phyloP scores from a whole-genome alignment of 805 yeast species.

The Candida stauntonica region DNA sequence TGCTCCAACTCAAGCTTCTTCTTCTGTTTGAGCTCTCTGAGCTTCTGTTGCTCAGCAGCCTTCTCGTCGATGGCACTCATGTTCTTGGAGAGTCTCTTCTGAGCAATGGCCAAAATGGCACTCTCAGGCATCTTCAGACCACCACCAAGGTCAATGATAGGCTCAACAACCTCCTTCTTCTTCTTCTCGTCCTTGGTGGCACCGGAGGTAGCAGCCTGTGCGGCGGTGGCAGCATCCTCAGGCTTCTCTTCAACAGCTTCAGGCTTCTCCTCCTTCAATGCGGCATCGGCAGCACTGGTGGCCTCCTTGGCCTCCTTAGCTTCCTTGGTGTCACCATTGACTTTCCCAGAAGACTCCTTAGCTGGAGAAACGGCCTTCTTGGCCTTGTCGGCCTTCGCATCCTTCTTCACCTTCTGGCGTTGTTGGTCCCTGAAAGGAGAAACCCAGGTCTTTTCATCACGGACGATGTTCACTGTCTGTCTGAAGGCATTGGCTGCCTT shows the following conservation, averaged over 20 bases:
- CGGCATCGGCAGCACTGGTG: slow-evolving; percentile 7
- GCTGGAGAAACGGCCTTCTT: not conserved
- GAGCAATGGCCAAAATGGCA: slow-evolving; percentile 25
- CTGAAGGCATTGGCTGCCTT: slow-evolving; percentile 16
- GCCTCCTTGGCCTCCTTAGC: slow-evolving; percentile 2
- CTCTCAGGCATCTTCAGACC: slow-evolving; percentile 28
- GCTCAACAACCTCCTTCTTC: slow-evolving; percentile 20
- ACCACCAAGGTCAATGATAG: slow-evolving; percentile 26
- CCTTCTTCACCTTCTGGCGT: slow-evolving; percentile 2
- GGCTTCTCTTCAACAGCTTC: not conserved
- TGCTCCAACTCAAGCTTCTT: slow-evolving; percentile 25
- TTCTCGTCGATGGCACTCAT: slow-evolving; percentile 20
- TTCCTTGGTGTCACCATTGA: not conserved
- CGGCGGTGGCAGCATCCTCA: slow-evolving; percentile 4
- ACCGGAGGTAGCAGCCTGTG: slow-evolving; percentile 3
- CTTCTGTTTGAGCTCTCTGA: slow-evolving; percentile 23
- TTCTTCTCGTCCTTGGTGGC: slow-evolving; percentile 4
- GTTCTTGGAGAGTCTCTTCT: slow-evolving; percentile 20
- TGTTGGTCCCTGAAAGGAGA: slow-evolving; percentile 27
- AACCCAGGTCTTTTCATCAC: slow-evolving; percentile 26
- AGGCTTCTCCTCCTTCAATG: slow-evolving; percentile 2
- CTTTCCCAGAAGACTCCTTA: not conserved
- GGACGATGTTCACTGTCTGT: slow-evolving; percentile 18
- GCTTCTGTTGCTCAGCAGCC: slow-evolving; percentile 23
- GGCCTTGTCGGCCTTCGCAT: no score